Evolutionary conservation across 768 basidiomycete species (phyloP), one percentile per base, ranked within the genome.

Genomic region (Panaeolus papilionaceus): DNA sequence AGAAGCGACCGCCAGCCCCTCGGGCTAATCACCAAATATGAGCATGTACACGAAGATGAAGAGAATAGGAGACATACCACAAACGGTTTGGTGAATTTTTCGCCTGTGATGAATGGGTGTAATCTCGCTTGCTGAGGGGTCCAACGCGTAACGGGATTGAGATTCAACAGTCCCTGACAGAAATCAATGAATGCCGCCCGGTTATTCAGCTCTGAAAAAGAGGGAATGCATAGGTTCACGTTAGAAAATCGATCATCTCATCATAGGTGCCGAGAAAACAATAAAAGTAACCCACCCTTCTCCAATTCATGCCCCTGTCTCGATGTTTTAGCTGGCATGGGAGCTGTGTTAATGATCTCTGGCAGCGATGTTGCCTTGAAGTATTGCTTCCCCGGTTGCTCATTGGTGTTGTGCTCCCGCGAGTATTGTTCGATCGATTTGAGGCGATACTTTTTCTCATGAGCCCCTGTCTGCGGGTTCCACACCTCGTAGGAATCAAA

Each of bases 381-480:
- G 78, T 99, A 99, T 78, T 99, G 97, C 79, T 99, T 99, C 72
- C 96, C 96, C 0, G 96, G 96, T 76, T 99, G 98, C 76, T 99
- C 98, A 70, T 96, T 92, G 16, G 94, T 92, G 69, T 93, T 93
- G 79, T 96, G 96, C 78, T 99, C 98, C 61, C 93, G 85, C 5
- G 95, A 94, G 77, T 98, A 99, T 77, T 99, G 96, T 67, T 99
- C 96, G 70, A 99, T 81, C 64, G 87, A 87, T 83, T 99, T 99
- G 73, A 99, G 79, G 62, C 89, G 86, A 77, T 91, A 95, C 76
- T 93, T 93, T 80, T 95, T 92, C 73, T 92, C 89, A 67, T 89
- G 90, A 72, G 88, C 85, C 66, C 85, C 92, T 65, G 86, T 79
- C 73, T 96, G 94, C 28, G 80, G 79, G 66, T 86, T 86, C 79